Percentiles rank a stretch among this genome's conserved stretches.
These are phyloP conservation scores for Ceraceosorus bombacis DNA, from an alignment of 1,284 basidiomycete genomes.

Conservation along the genomic window DNA sequence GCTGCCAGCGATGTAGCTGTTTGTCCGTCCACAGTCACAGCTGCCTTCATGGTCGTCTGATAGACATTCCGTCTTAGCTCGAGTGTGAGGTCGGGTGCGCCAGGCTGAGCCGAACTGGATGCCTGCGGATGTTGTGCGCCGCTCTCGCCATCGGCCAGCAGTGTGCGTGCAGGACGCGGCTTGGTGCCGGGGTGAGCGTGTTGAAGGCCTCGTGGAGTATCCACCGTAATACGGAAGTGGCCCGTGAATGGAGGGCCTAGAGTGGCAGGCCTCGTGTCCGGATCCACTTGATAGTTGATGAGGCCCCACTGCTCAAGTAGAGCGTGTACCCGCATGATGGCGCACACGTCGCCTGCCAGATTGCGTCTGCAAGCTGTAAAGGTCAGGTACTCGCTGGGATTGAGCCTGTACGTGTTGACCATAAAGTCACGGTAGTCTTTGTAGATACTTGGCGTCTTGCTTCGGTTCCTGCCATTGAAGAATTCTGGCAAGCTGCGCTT, in stretches of 20 bases:
- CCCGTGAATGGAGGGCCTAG: conserved; percentile 96
- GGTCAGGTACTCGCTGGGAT: conserved; percentile 91
- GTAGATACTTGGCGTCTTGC: conserved; percentile 91
- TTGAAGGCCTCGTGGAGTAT: conserved; percentile 89
- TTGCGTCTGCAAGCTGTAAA: conserved; percentile 94
- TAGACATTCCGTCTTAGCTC: conserved; percentile 45
- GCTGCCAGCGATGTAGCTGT: conserved; percentile 40
- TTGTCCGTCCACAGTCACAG: conserved; percentile 34
- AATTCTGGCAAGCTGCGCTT: conserved; percentile 90
- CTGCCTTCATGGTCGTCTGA: conserved; percentile 43
- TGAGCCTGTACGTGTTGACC: conserved; percentile 93
- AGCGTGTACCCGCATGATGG: conserved; percentile 96
- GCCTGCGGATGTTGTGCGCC: conserved; percentile 50
- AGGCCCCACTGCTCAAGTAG: conserved; percentile 99
- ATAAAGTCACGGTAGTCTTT: conserved; percentile 99
- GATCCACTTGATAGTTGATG: conserved; percentile 99
- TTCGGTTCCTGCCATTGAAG: conserved; percentile 82
- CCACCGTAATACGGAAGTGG: conserved; percentile 93
- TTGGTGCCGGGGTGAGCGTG: conserved; percentile 72
- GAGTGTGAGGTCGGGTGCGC: conserved; percentile 50
- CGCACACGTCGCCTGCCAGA: conserved; percentile 93
- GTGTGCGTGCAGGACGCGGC: not conserved
- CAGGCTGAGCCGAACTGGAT: conserved; percentile 62
- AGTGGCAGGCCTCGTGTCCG: conserved; percentile 85
- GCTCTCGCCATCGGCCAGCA: conserved; percentile 48